phyloP scores from a whole-genome alignment of 257 asterid genomes.

The Gentiana dahurica region DNA sequence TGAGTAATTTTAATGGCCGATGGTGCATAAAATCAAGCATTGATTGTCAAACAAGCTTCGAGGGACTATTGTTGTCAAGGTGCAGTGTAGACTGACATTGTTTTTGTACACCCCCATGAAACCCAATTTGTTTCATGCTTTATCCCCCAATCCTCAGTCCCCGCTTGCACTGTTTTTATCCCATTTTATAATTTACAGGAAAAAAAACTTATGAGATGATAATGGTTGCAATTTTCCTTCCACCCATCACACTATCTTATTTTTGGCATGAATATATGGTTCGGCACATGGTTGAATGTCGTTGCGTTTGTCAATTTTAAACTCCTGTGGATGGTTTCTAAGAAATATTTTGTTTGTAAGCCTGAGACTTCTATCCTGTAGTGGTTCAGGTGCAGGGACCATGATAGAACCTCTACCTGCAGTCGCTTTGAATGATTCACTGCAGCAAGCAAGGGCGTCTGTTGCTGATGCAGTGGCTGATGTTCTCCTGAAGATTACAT shows the following conservation, averaged over 20 bases:
- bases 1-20: conserved; percentile 69
- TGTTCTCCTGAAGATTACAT: conserved; percentile 70
- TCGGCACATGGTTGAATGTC: too few species aligned
- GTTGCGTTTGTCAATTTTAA: too few species aligned
- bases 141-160: too few species aligned
- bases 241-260: neutral
- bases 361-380: conserved; percentile 25
- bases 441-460: conserved; percentile 75
- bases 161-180: too few species aligned
- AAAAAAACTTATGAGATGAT: too few species aligned
- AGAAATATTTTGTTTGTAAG: neutral
- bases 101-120: neutral
- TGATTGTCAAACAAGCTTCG: conserved; percentile 36
- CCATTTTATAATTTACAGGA: too few species aligned
- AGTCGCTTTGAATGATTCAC: conserved; percentile 81
- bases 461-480: conserved; percentile 84
- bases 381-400: conserved; percentile 85
- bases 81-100: conserved; percentile 19
- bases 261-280: too few species aligned
- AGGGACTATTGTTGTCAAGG: conserved; percentile 85
- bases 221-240: neutral
- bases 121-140: too few species aligned
- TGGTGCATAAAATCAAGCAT: conserved; percentile 76
- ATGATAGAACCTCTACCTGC: conserved; percentile 83
- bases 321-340: too few species aligned